These are phyloP conservation scores for Sugiyamaella smithiae DNA, from an alignment of 805 yeast genomes.

Conservation along the genomic window DNA sequence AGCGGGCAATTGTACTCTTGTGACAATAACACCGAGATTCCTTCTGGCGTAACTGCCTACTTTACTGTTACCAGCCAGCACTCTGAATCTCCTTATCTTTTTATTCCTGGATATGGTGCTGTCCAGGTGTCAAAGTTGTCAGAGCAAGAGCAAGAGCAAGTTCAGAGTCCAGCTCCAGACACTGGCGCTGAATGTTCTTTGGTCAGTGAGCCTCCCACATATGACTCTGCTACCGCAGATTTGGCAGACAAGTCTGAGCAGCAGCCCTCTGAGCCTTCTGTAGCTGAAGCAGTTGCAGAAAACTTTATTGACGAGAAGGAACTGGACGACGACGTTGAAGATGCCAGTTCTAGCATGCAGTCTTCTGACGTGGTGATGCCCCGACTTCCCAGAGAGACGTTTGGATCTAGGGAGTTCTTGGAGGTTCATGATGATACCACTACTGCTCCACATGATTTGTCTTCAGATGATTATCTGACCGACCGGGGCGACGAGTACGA, in stretches of 20 bases:
- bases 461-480: neutral
- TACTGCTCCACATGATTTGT: neutral
- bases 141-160: neutral
- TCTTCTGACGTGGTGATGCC: slow-evolving; percentile 6
- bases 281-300: neutral
- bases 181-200: too few species aligned
- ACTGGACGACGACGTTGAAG: neutral
- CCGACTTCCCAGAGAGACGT: slow-evolving; percentile 1
- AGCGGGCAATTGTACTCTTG: neutral
- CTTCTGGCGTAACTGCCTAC: slow-evolving; percentile 1
- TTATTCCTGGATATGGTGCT: neutral
- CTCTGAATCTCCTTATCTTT: neutral
- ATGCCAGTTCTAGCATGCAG: slow-evolving; percentile 1
- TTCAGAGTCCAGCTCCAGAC: neutral
- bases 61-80: neutral
- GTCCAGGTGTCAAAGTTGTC: neutral
- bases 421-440: neutral
- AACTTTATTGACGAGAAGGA: neutral
- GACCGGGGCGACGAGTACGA: slow-evolving; percentile 14
- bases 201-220: neutral
- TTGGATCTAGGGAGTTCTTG: neutral
- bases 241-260: neutral
- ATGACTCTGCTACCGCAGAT: neutral
- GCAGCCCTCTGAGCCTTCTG: neutral
- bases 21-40: neutral